Evolutionary conservation across 148 eudicot species (phyloP), one percentile per base, ranked within the genome.

Genomic region (Dianthus caryophyllus): DNA sequence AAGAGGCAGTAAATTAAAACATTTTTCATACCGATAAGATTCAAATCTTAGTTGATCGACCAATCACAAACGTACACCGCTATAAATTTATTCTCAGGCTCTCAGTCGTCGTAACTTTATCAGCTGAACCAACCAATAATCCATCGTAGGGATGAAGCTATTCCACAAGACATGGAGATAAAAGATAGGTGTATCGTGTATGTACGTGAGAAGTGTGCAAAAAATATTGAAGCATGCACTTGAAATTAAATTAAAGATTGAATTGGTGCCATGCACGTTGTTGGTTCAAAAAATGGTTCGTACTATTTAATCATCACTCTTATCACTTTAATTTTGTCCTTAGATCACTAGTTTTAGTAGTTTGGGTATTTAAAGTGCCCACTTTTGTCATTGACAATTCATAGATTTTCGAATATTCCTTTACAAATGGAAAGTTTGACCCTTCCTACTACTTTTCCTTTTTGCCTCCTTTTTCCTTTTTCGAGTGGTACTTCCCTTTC

Each of bases 401-500:
- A 53, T 2, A 43, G 52, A 48, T 50, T 17, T 49, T 6, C 36
- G 74, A 71, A 71, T 71, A 71, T 71, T 71, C 74, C 24, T 39
- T 55, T 25, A 2, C 7, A 31, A 15, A 33, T 50, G 33, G 67
- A 60, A 33, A 70, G 29, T 47, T 70, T 70, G 73, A 70, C 73
- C 49, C 55, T 57, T 29, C 21, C 21, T 57, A 0, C 14, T 25
- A 39, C 54, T 21, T 36, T 36, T 66, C 6, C 27, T 46, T 43
- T 44, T 38, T 52, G 24, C 8, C 33, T 20, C 47, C 29, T 66
- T 52, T 20, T 36, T 30, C 52, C 25, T 24, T 25, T 61, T 5
- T 33, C 16, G 65, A 27, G 18, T n/a, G n/a, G n/a, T n/a, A n/a
- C n/a, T n/a, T n/a, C n/a, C n/a, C n/a, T n/a, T n/a, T n/a, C n/a